Base-by-base conservation (phyloP, 768 basidiomycete species). In the Pleurotus citrinopileatus region DNA sequence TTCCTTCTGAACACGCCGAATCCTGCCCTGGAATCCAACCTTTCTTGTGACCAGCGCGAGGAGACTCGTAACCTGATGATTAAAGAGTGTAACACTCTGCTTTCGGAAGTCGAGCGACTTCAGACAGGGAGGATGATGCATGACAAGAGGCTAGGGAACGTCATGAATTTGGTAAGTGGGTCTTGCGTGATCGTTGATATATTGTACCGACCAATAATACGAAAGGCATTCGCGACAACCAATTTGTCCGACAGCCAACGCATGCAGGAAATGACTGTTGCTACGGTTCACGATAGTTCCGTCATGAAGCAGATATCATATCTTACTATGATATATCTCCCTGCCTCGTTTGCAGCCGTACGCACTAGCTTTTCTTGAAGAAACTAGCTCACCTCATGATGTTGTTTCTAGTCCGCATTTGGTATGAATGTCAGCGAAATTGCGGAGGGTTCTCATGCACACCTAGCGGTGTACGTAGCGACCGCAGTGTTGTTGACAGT, bases 21-120 rank as follows among this genome's bases (percentile, higher is more conserved):
- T 56, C 78, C 75, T 2, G 70, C 70, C 10, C 61, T 77, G 61
- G 57, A 38, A 29, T 47, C 28, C 42, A 38, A 54, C 4, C 44
- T 29, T 20, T 27, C 46, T 17, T 34, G 29, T 27, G 25, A 55
- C 17, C 27, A 34, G 19, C 27, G 43, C 20, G 28, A 38, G 22
- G 28, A 27, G 22, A 32, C 20, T 19, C 13, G 46, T 13, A n/a
- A 32, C 8, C 34, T 48, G 12, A 45, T 56, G 15, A 48, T 64
- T 26, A 61, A 76, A 34, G 85, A 86, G 63, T 79, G 77, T 34
- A 63, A 68, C 0, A 80, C 74, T 55, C 69, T 87, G 25, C 32
- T 78, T 23, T 73, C 68, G 12, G 82, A 84, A 59, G 77, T 82
- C 4, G 66, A 74, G 32, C 71, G 83, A 36, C 62, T 81, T 48